A percentile compares a stretch with the other conserved stretches of the same genome.
Evolutionary conservation across 192 early-diverging fungal species (phyloP).

Genomic region (Dimargaris cristalligena): DNA sequence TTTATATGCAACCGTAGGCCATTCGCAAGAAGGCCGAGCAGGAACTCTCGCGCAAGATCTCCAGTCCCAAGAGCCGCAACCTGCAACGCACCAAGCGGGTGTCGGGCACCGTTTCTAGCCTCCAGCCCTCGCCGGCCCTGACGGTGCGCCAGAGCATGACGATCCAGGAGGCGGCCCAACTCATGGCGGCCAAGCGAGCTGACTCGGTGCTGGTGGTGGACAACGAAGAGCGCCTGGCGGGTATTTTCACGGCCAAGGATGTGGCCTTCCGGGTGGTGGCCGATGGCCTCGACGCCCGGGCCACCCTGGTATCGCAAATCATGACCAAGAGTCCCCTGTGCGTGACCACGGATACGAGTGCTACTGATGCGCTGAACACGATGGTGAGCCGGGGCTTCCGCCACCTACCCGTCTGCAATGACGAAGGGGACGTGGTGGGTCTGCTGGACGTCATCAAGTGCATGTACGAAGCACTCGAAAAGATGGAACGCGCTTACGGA

Average conservation of each 20-base stretch:
- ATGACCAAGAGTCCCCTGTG: conserved; percentile 87
- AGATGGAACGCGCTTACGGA: conserved; percentile 70
- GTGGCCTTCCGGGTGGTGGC: conserved; percentile 90
- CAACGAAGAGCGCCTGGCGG: conserved; percentile 73
- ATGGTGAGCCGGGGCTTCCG: conserved; percentile 73
- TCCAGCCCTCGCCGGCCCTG: conserved; percentile 71
- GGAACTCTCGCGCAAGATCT: conserved; percentile 45
- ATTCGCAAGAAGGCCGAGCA: conserved; percentile 62
- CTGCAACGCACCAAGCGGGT: conserved; percentile 17
- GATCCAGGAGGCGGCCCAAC: conserved; percentile 69
- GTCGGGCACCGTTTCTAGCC: conserved; percentile 73
- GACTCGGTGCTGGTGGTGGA: conserved; percentile 94
- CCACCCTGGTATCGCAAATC: conserved; percentile 61
- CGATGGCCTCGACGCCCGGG: conserved; percentile 40
- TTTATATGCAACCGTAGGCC: no score
- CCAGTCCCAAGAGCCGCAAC: conserved; percentile 14
- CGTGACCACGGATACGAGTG: conserved; percentile 62
- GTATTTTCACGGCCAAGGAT: conserved; percentile 98
- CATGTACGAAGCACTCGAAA: conserved; percentile 68
- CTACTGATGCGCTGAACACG: conserved; percentile 65
- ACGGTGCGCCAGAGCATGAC: conserved; percentile 62
- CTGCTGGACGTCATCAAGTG: conserved; percentile 74
- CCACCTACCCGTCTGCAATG: conserved; percentile 72
- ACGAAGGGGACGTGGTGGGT: conserved; percentile 71
- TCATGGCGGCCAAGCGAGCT: conserved; percentile 93